phyloP scores from a whole-genome alignment of 225 moss, liverwort and hornwort genomes.

The Marchantia paleacea region DNA sequence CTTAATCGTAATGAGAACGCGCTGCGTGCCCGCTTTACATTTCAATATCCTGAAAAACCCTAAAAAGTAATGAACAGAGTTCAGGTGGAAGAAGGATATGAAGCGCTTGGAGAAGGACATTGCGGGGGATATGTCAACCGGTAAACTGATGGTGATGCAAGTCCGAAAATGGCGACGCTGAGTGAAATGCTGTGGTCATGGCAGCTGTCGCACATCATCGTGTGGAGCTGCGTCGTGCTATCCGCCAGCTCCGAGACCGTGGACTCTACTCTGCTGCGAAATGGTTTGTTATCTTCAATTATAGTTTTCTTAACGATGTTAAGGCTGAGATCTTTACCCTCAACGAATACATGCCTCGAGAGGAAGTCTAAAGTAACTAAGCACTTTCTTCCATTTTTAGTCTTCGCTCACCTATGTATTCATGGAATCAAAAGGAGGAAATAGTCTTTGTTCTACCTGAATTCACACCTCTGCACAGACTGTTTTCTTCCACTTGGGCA shows the following conservation, averaged over 20 bases:
- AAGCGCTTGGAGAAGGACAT: neutral
- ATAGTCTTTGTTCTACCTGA: too few species aligned
- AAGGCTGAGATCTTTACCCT: too few species aligned
- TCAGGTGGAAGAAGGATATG: neutral
- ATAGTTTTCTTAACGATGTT: too few species aligned
- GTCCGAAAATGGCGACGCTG: slow-evolving; percentile 7
- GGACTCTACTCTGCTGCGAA: slow-evolving; percentile 72
- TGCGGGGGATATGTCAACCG: neutral
- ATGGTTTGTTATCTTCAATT: slow-evolving; percentile 37
- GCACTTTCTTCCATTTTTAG: too few species aligned
- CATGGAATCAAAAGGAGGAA: too few species aligned
- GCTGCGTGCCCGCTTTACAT: neutral
- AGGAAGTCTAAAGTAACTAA: too few species aligned
- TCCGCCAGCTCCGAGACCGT: slow-evolving; percentile 78
- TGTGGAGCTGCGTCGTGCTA: slow-evolving; percentile 69
- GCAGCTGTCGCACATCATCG: slow-evolving; percentile 54
- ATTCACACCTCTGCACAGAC: too few species aligned
- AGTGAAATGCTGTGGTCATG: slow-evolving; percentile 30
- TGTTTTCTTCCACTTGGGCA: neutral
- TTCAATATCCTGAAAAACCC: neutral
- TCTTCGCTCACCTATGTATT: too few species aligned
- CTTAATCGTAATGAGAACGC: neutral
- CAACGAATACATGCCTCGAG: too few species aligned
- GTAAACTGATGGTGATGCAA: neutral
- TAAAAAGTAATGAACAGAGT: neutral